Evolutionary conservation across 1,284 basidiomycete genomes (phyloP).

Genomic region (Cryptococcus maquisensis): DNA sequence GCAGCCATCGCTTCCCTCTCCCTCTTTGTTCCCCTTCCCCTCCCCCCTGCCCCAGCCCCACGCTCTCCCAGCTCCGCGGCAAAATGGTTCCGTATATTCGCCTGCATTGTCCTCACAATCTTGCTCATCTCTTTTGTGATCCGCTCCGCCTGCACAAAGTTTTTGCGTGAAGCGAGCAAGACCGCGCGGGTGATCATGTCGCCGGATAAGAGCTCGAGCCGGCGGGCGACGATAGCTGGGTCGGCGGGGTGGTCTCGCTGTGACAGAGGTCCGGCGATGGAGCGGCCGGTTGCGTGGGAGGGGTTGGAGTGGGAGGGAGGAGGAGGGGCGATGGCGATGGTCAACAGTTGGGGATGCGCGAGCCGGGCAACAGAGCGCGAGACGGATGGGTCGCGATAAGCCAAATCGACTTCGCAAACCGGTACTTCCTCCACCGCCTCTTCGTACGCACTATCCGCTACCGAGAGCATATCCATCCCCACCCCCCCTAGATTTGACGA

Average conservation of each 20-base stretch:
- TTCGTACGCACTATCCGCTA: constrained; percentile 80
- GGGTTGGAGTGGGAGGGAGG: constrained; percentile 51
- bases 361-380: constrained; percentile 75
- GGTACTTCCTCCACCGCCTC: constrained; percentile 87
- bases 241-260: constrained; percentile 55
- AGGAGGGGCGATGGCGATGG: constrained; percentile 73
- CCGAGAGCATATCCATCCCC: constrained; percentile 72
- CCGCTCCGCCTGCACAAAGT: constrained; percentile 77
- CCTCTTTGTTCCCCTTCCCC: constrained; percentile 58
- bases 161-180: constrained; percentile 79
- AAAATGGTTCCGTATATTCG: constrained; percentile 54
- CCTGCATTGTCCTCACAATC: constrained; percentile 75
- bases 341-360: constrained; percentile 80
- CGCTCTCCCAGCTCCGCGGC: neutral
- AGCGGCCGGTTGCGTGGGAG: no score
- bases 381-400: constrained; percentile 82
- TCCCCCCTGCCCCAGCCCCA: neutral
- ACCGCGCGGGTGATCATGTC: constrained; percentile 93
- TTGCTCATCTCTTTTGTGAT: constrained; percentile 83
- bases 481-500: constrained; percentile 7
- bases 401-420: constrained; percentile 84
- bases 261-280: no score
- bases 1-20: constrained; percentile 66
- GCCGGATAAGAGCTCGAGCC: constrained; percentile 86
- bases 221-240: constrained; percentile 77